Percentiles rank a stretch among this genome's conserved stretches.
Conservation (phyloP, 805 yeast genomes). For the Metschnikowia continentalis region DNA sequence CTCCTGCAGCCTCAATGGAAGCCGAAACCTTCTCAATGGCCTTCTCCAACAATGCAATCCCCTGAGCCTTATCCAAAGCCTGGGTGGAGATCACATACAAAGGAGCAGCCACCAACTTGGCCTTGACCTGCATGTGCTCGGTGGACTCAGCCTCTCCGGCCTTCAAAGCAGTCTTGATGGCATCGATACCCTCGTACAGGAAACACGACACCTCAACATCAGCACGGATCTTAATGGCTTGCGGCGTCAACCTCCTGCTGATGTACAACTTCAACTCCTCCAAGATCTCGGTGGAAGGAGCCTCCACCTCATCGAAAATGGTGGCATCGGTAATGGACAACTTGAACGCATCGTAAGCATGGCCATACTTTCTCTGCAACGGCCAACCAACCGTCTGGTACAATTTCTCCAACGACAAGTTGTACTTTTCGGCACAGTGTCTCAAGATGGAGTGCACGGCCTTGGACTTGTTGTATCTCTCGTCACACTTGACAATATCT, state of each 20-base stretch:
- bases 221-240: slow-evolving; percentile 97
- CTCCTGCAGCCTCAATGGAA: slow-evolving; percentile 70
- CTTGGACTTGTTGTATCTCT: slow-evolving; percentile 92
- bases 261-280: slow-evolving; percentile 85
- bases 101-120: slow-evolving; percentile 96
- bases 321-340: slow-evolving; percentile 87
- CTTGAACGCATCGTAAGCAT: slow-evolving; percentile 96
- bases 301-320: slow-evolving; percentile 74
- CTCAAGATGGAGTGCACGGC: slow-evolving; percentile 97
- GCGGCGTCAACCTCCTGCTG: slow-evolving; percentile 92
- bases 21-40: slow-evolving; percentile 76
- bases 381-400: slow-evolving; percentile 97
- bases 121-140: slow-evolving; percentile 84
- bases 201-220: slow-evolving; percentile 97
- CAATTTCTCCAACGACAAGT: slow-evolving; percentile 76
- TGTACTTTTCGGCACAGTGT: slow-evolving; percentile 97
- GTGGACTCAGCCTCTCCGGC: slow-evolving; percentile 84
- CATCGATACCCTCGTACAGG: slow-evolving; percentile 96
- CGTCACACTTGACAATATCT: slow-evolving; percentile 96
- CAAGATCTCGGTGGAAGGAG: slow-evolving; percentile 71
- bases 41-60: slow-evolving; percentile 70
- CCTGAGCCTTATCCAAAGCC: slow-evolving; percentile 86
- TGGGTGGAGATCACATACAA: slow-evolving; percentile 90
- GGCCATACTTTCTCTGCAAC: slow-evolving; percentile 89
- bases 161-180: slow-evolving; percentile 82